phyloP scores from a whole-genome alignment of 805 yeast genomes.

The Candida broadrunensis region DNA sequence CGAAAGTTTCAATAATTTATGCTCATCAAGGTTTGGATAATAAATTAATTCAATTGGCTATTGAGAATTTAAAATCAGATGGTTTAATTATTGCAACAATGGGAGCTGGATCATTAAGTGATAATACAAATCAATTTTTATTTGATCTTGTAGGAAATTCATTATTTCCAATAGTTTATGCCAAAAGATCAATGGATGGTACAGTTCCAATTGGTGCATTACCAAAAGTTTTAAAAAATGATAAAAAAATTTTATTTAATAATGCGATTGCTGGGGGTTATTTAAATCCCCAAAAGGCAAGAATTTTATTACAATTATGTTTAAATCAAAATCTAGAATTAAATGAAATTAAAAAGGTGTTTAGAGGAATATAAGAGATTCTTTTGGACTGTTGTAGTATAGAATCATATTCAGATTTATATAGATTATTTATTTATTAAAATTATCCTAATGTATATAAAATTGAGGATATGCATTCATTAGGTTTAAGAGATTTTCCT shows the following conservation, averaged over 20 bases:
- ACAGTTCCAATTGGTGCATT: slow-evolving; percentile 56
- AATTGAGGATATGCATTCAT: too few relatives aligned
- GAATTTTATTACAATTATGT: slow-evolving; percentile 57
- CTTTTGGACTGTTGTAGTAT: too few relatives aligned
- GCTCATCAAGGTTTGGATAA: slow-evolving; percentile 61
- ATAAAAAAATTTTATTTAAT: slow-evolving; percentile 10
- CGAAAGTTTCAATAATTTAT: slow-evolving; percentile 55
- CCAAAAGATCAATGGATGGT: slow-evolving; percentile 69
- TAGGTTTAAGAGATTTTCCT: too few relatives aligned
- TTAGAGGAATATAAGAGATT: slow-evolving; percentile 51
- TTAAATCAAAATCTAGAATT: slow-evolving; percentile 39
- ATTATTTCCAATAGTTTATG: slow-evolving; percentile 55
- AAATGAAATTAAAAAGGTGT: slow-evolving; percentile 40
- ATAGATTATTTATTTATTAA: too few relatives aligned
- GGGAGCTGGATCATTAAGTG: slow-evolving; percentile 69
- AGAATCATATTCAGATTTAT: too few relatives aligned
- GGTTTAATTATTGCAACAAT: slow-evolving; percentile 67
- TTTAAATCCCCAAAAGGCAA: slow-evolving; percentile 61
- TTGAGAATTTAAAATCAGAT: slow-evolving; percentile 41
- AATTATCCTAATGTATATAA: too few relatives aligned
- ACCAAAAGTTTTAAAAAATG: slow-evolving; percentile 23
- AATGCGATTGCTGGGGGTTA: slow-evolving; percentile 62
- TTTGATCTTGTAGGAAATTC: slow-evolving; percentile 33
- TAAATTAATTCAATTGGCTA: slow-evolving; percentile 44
- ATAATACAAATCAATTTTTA: slow-evolving; percentile 44